These are phyloP conservation scores for Zizania palustris DNA, from an alignment of 202 grass and related monocot species.

Conservation along the genomic window DNA sequence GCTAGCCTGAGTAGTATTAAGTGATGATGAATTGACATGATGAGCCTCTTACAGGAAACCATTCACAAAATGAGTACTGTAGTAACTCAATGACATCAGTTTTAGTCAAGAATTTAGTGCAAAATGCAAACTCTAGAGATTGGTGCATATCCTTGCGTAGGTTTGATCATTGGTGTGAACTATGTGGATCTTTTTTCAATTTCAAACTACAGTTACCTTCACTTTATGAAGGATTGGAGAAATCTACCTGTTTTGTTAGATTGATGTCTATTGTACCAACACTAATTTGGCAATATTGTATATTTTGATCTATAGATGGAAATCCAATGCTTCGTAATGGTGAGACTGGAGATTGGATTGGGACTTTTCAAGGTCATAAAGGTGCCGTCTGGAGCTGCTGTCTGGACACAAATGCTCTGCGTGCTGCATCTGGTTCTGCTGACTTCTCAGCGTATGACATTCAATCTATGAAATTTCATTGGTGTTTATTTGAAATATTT, in stretches of 20 bases:
- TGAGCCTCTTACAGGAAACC: neutral
- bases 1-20: no score
- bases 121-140: neutral
- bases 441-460: slow-evolving; percentile 93
- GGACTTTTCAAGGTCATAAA: slow-evolving; percentile 98
- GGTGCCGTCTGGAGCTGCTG: slow-evolving; percentile 98
- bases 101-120: neutral
- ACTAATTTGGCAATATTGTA: neutral
- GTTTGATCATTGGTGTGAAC: neutral
- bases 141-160: neutral
- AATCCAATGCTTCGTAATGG: slow-evolving; percentile 99
- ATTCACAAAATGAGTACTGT: neutral
- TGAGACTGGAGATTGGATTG: slow-evolving; percentile 99
- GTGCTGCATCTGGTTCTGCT: slow-evolving; percentile 91
- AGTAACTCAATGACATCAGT: neutral
- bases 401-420: slow-evolving; percentile 85
- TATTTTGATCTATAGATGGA: slow-evolving; percentile 63
- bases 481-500: slow-evolving; percentile 6
- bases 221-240: slow-evolving; percentile 4
- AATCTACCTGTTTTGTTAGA: neutral
- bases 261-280: neutral
- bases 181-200: neutral
- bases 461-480: slow-evolving; percentile 18
- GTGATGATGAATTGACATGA: neutral
- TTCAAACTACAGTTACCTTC: neutral